Evolutionary conservation across 371 early-diverging fungal species (phyloP).

Genomic region (Rhizopus sp.): DNA sequence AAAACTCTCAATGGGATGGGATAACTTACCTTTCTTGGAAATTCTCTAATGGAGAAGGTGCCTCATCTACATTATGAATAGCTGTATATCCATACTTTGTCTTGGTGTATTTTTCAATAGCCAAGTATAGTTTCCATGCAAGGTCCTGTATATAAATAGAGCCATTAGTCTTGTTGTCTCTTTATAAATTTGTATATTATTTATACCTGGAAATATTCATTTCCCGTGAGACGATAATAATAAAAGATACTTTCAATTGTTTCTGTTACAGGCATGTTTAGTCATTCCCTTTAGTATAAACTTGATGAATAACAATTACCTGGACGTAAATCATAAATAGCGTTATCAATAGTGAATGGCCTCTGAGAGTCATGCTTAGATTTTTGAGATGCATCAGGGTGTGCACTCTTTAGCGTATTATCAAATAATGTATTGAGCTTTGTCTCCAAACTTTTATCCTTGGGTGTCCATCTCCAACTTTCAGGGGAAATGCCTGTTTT

Average conservation of each 20-base stretch:
- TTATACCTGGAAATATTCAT: slow-evolving; percentile 52
- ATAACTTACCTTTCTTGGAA: slow-evolving; percentile 43
- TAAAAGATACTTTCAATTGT: slow-evolving; percentile 71
- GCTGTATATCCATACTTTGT: slow-evolving; percentile 58
- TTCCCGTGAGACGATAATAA: slow-evolving; percentile 67
- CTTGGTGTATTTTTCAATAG: slow-evolving; percentile 59
- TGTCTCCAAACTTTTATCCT: slow-evolving; percentile 3
- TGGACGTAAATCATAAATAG: slow-evolving; percentile 56
- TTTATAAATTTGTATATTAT: background rate
- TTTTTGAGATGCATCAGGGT: background rate
- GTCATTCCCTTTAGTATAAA: background rate
- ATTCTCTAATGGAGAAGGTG: slow-evolving; percentile 31
- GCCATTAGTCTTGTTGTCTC: background rate
- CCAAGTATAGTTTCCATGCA: slow-evolving; percentile 63
- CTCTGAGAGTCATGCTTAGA: background rate
- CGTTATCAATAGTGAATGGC: slow-evolving; percentile 18
- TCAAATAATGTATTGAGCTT: slow-evolving; percentile 3
- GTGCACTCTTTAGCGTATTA: background rate
- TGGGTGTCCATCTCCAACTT: slow-evolving; percentile 35
- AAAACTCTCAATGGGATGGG: background rate
- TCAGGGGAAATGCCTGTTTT: slow-evolving; percentile 38
- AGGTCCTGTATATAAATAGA: slow-evolving; percentile 49
- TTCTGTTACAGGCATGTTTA: background rate
- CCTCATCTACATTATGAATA: slow-evolving; percentile 49
- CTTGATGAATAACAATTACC: slow-evolving; percentile 26